phyloP scores from a whole-genome alignment of 345 rosid species.

The Conringia planisiliqua region DNA sequence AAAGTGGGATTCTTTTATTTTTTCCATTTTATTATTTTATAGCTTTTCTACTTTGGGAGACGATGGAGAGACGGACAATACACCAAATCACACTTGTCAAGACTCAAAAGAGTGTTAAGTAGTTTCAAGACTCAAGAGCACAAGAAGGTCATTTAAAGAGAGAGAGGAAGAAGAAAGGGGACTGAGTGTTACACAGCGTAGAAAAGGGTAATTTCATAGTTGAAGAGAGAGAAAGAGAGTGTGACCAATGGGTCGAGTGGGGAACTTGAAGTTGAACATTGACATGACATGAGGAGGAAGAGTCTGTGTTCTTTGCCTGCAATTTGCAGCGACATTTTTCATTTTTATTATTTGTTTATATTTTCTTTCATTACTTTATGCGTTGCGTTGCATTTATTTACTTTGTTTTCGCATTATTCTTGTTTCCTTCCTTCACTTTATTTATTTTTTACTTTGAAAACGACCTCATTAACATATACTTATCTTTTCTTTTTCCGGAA shows the following conservation, averaged over 20 bases:
- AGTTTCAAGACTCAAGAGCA: slow-evolving; percentile 25
- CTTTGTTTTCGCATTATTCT: slow-evolving; percentile 31
- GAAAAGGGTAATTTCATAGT: slow-evolving; percentile 35
- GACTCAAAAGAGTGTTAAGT: slow-evolving; percentile 3
- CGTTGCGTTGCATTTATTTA: slow-evolving; percentile 14
- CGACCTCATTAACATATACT: slow-evolving; percentile 9
- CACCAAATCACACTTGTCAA: slow-evolving; percentile 18
- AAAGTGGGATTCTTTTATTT: slow-evolving; percentile 18
- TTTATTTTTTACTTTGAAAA: slow-evolving; percentile 23
- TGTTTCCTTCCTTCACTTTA: slow-evolving; percentile 25
- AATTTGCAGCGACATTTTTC: slow-evolving; percentile 25
- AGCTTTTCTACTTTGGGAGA: slow-evolving; percentile 33
- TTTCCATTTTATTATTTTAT: slow-evolving; percentile 4
- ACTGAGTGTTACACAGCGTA: slow-evolving; percentile 50
- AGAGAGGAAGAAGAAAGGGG: slow-evolving; percentile 30
- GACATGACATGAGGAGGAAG: slow-evolving; percentile 37
- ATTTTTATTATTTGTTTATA: background rate
- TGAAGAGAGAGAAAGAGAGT: slow-evolving; percentile 27
- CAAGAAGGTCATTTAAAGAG: slow-evolving; percentile 18
- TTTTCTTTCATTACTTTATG: slow-evolving; percentile 19
- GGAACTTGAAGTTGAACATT: slow-evolving; percentile 37
- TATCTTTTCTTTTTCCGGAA: slow-evolving; percentile 4
- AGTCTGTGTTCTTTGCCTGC: slow-evolving; percentile 38
- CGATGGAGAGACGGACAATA: slow-evolving; percentile 15
- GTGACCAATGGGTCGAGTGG: slow-evolving; percentile 37